Evolutionary conservation across 768 basidiomycete genomes (phyloP).

Genomic region (Leccinum incarnatum): DNA sequence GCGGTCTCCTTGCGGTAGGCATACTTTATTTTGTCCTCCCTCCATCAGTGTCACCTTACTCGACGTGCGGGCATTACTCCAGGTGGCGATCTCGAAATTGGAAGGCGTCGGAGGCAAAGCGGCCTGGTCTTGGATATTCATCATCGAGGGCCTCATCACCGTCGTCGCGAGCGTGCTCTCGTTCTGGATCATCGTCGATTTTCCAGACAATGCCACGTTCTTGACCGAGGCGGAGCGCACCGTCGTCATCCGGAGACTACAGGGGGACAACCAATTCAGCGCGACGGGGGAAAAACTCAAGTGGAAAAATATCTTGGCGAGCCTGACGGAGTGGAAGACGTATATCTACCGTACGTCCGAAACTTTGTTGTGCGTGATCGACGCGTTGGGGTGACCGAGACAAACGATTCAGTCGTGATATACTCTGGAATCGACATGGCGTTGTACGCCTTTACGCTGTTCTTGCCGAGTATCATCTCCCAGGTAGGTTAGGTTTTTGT

Average conservation of each 20-base stretch:
- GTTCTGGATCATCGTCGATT: conserved; percentile 80
- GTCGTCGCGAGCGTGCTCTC: conserved; percentile 62
- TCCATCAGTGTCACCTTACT: neutral
- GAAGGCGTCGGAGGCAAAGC: conserved; percentile 65
- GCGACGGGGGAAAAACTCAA: conserved; percentile 65
- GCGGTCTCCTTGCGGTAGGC: conserved; percentile 66
- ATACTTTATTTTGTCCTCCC: neutral
- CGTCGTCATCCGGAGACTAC: conserved; percentile 61
- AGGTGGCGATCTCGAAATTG: conserved; percentile 70
- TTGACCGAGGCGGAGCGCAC: conserved; percentile 68
- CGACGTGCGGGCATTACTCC: neutral
- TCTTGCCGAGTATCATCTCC: conserved; percentile 77
- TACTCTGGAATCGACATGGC: conserved; percentile 61
- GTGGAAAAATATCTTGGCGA: conserved; percentile 56
- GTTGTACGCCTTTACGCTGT: conserved; percentile 74
- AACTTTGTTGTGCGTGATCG: neutral
- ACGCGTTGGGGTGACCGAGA: neutral
- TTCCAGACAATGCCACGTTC: conserved; percentile 79
- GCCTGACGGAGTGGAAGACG: conserved; percentile 71
- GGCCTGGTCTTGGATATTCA: conserved; percentile 74
- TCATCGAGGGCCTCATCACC: conserved; percentile 66
- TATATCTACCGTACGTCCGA: conserved; percentile 40
- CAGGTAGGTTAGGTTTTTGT: conserved; percentile 38
- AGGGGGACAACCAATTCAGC: conserved; percentile 66
- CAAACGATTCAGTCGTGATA: conserved; percentile 44